Conservation (phyloP, 179 eudicot genomes). For the Beta lomatogona region DNA sequence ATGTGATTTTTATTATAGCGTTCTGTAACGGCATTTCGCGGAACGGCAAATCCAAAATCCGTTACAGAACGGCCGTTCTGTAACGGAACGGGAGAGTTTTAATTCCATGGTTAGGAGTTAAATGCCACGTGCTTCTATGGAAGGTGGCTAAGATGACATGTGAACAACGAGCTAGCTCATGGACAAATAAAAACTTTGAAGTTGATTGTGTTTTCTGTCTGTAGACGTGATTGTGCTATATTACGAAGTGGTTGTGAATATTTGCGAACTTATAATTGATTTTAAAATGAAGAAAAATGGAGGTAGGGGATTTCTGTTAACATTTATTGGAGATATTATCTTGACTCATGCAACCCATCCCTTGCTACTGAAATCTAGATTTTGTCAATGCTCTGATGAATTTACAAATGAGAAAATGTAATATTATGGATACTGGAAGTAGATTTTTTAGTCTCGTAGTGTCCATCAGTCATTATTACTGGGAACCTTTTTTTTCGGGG, state of each 20-base stretch:
- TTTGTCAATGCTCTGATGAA: too few relatives aligned
- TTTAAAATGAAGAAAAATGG: too few relatives aligned
- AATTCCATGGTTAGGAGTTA: not conserved
- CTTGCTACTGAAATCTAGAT: not conserved
- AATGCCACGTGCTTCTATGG: not conserved
- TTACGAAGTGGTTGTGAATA: too few relatives aligned
- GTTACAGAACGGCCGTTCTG: too few relatives aligned
- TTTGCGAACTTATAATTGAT: too few relatives aligned
- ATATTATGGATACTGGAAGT: not conserved
- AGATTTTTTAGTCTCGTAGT: not conserved
- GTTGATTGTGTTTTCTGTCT: not conserved
- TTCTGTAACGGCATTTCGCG: too few relatives aligned
- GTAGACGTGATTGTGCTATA: not conserved
- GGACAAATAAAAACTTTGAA: not conserved
- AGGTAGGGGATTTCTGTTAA: too few relatives aligned
- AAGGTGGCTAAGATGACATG: not conserved
- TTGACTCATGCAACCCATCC: not conserved
- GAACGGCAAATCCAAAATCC: too few relatives aligned
- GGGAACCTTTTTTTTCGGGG: not conserved
- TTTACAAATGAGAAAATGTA: not conserved
- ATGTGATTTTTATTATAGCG: too few relatives aligned
- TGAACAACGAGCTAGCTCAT: not conserved
- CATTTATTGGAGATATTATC: too few relatives aligned
- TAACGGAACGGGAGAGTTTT: too few relatives aligned
- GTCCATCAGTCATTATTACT: not conserved